Evolutionary conservation across 1,284 basidiomycete species (phyloP).

Genomic region (Anthracocystis walkeri): DNA sequence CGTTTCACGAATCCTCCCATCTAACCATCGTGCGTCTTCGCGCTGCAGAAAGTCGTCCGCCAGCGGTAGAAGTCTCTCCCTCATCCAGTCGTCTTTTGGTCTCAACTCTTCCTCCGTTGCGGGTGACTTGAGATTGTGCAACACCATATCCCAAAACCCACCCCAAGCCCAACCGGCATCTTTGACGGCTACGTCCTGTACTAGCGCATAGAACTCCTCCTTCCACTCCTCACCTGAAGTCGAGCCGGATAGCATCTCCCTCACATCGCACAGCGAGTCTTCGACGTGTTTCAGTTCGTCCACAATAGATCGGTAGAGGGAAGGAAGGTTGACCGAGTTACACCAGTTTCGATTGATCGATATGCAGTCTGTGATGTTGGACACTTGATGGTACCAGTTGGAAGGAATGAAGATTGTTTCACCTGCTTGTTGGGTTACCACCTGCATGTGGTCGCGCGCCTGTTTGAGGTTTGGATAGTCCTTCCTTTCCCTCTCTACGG

Average conservation of each 20-base stretch:
- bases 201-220: slow-evolving; percentile 46
- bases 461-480: slow-evolving; percentile 12
- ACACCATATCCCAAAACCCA: slow-evolving; percentile 64
- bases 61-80: slow-evolving; percentile 17
- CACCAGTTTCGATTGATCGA: slow-evolving; percentile 71
- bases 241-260: slow-evolving; percentile 67
- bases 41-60: slow-evolving; percentile 18
- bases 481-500: background rate
- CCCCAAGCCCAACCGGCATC: slow-evolving; percentile 67
- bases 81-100: slow-evolving; percentile 21
- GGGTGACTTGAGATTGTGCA: slow-evolving; percentile 31
- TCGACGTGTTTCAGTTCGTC: slow-evolving; percentile 70
- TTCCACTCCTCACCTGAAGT: slow-evolving; percentile 30
- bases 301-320: slow-evolving; percentile 71
- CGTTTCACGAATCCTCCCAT: slow-evolving; percentile 11
- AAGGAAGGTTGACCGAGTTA: slow-evolving; percentile 72
- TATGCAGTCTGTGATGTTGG: slow-evolving; percentile 66
- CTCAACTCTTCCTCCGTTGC: slow-evolving; percentile 13
- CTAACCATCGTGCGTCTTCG: slow-evolving; percentile 24
- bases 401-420: slow-evolving; percentile 67
- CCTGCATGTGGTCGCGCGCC: slow-evolving; percentile 24
- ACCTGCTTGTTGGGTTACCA: slow-evolving; percentile 26
- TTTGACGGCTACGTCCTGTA: slow-evolving; percentile 54
- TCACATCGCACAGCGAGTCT: slow-evolving; percentile 72
- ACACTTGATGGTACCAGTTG: slow-evolving; percentile 67